A percentile compares a stretch with the other conserved stretches of the same genome.
Conservation (phyloP, 352 stramenopile genomes). For the Phytophthora sojae region DNA sequence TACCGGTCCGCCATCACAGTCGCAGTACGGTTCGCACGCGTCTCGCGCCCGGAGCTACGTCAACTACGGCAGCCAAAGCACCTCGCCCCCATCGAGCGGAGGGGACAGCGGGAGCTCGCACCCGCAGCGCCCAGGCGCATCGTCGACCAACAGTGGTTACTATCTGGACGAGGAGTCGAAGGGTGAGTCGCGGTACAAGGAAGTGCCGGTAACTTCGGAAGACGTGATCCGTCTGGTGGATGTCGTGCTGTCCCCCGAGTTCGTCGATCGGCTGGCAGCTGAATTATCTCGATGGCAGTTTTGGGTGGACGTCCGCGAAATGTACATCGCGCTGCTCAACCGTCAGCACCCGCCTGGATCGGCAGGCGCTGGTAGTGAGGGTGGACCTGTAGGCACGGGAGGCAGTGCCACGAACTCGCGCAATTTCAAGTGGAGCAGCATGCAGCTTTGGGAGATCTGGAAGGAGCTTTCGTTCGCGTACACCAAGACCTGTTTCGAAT, state of each 20-base stretch:
- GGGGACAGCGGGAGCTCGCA: constrained; percentile 32
- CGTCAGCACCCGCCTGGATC: constrained; percentile 36
- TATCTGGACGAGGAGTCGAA: constrained; percentile 49
- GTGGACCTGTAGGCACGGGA: constrained; percentile 27
- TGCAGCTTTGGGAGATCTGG: constrained; percentile 88
- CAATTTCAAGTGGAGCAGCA: constrained; percentile 82
- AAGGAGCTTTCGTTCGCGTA: constrained; percentile 85
- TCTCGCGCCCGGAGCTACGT: constrained; percentile 32
- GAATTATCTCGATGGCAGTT: constrained; percentile 85
- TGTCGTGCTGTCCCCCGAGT: constrained; percentile 75
- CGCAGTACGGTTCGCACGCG: constrained; percentile 22
- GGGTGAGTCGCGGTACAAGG: constrained; percentile 52
- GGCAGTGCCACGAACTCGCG: constrained; percentile 52
- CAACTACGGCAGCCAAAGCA: constrained; percentile 43
- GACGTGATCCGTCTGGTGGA: constrained; percentile 82
- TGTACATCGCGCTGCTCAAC: constrained; percentile 71
- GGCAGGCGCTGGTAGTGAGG: constrained; percentile 12
- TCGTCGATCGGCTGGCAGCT: constrained; percentile 66
- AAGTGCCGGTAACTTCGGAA: constrained; percentile 73
- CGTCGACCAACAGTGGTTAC: constrained; percentile 22
- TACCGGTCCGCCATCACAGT: constrained; percentile 8
- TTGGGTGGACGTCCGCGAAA: constrained; percentile 79
- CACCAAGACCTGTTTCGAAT: constrained; percentile 85
- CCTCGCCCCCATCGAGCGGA: constrained; percentile 43
- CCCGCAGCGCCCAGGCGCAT: constrained; percentile 17